Conservation (phyloP, 371 early-diverging fungal genomes). For the Smittium culicis region DNA sequence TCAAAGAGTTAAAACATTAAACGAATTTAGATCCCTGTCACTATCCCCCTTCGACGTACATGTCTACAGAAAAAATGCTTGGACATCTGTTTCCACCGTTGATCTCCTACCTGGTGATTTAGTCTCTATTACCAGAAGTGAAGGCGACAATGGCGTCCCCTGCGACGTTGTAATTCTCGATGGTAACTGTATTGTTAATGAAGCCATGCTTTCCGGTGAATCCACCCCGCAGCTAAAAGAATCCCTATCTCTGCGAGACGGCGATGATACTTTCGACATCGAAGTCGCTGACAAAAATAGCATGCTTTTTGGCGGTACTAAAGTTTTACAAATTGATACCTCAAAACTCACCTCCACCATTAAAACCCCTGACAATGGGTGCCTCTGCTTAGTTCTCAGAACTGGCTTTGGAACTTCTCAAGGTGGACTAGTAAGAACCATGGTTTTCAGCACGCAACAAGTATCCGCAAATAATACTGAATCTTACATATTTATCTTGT, state of each 20-base stretch:
- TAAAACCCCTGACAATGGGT: slow-evolving; percentile 77
- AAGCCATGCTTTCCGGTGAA: slow-evolving; percentile 99
- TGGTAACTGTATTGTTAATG: slow-evolving; percentile 97
- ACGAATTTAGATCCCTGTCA: slow-evolving; percentile 93
- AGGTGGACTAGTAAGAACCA: slow-evolving; percentile 97
- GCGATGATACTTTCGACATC: slow-evolving; percentile 63
- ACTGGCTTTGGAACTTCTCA: slow-evolving; percentile 98
- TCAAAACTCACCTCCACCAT: slow-evolving; percentile 10
- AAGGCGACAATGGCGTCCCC: slow-evolving; percentile 82
- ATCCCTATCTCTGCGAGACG: slow-evolving; percentile 59
- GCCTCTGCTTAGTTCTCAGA: slow-evolving; percentile 76
- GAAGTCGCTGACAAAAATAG: slow-evolving; percentile 63
- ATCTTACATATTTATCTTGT: slow-evolving; percentile 93
- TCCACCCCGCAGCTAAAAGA: slow-evolving; percentile 96
- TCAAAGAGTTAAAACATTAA: slow-evolving; percentile 88
- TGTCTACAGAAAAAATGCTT: slow-evolving; percentile 58
- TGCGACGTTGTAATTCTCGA: slow-evolving; percentile 93
- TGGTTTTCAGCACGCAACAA: slow-evolving; percentile 92
- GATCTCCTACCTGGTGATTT: slow-evolving; percentile 95
- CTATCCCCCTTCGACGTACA: slow-evolving; percentile 76
- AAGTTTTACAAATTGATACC: slow-evolving; percentile 74
- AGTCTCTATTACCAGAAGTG: slow-evolving; percentile 71
- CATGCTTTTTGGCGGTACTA: slow-evolving; percentile 92
- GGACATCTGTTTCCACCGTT: slow-evolving; percentile 68
- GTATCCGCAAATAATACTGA: slow-evolving; percentile 98